phyloP scores from a whole-genome alignment of 2,329 filamentous ascomycete species.

The Cercospora zeae-maydis region DNA sequence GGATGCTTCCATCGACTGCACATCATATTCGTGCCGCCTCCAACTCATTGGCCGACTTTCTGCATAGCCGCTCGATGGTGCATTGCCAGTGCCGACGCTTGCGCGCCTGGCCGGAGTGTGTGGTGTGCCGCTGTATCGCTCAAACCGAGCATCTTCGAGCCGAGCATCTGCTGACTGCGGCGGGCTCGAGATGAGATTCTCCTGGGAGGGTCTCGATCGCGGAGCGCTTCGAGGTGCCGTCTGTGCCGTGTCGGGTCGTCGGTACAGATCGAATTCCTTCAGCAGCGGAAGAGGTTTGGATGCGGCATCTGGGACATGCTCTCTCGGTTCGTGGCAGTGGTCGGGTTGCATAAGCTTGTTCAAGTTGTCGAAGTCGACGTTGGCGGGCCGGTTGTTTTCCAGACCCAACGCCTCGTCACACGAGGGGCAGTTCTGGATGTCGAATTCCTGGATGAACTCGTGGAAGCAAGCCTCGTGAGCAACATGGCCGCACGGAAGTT shows the following conservation, averaged over 20 bases:
- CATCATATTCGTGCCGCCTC: constrained; percentile 87
- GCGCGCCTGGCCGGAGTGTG: constrained; percentile 60
- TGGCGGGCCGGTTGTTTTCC: constrained; percentile 88
- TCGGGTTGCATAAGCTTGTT: constrained; percentile 87
- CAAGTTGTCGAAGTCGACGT: constrained; percentile 78
- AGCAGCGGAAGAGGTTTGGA: constrained; percentile 38
- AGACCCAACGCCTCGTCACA: constrained; percentile 89
- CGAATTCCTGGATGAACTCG: constrained; percentile 93
- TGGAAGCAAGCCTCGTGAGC: constrained; percentile 98
- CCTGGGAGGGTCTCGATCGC: constrained; percentile 20
- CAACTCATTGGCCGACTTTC: constrained; percentile 66
- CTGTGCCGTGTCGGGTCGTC: constrained; percentile 11
- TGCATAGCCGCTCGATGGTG: constrained; percentile 74
- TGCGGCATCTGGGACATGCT: constrained; percentile 38
- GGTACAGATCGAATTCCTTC: constrained; percentile 55
- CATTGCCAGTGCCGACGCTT: constrained; percentile 69
- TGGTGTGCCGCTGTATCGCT: constrained; percentile 48
- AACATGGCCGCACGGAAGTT: constrained; percentile 95
- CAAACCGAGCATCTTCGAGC: constrained; percentile 25
- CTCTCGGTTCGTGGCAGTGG: constrained; percentile 48
- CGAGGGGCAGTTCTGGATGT: constrained; percentile 88
- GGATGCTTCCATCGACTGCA: constrained; percentile 91
- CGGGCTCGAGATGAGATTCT: constrained; percentile 29
- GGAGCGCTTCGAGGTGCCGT: constrained; percentile 11
- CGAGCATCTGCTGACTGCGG: constrained; percentile 13